These are phyloP conservation scores for Pisolithus thermaeus DNA, from an alignment of 1,284 basidiomycete genomes.

Conservation along the genomic window DNA sequence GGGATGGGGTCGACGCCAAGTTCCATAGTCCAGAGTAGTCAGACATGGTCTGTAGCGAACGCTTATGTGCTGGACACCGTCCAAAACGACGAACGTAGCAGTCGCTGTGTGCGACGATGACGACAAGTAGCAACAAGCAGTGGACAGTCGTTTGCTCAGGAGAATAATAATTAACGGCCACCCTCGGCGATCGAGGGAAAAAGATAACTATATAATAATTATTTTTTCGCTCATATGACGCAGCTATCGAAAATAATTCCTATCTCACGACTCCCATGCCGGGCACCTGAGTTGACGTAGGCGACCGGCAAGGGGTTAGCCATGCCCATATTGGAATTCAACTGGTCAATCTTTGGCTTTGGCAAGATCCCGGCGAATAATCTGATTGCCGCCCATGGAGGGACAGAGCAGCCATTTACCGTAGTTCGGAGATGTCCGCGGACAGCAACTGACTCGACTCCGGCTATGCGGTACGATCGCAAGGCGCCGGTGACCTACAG, in stretches of 20 bases:
- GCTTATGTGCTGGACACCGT: neutral
- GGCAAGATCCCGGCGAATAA: neutral
- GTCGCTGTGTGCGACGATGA: neutral
- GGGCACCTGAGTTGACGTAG: neutral
- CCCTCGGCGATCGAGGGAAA: conserved; percentile 7
- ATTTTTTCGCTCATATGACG: neutral
- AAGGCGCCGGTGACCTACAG: neutral
- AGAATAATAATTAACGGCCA: neutral
- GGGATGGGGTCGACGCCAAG: conserved; percentile 48
- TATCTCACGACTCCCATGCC: too few species aligned
- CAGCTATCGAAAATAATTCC: too few species aligned
- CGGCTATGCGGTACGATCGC: neutral
- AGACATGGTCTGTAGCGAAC: conserved; percentile 13
- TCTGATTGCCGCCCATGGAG: neutral
- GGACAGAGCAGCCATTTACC: too few species aligned
- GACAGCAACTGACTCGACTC: neutral
- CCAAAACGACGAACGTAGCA: neutral
- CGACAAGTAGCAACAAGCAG: neutral
- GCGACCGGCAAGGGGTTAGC: neutral
- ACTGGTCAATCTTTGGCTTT: neutral
- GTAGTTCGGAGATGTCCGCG: too few species aligned
- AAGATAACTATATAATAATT: neutral
- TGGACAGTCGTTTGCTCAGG: neutral
- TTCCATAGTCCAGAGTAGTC: conserved; percentile 51
- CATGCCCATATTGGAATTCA: neutral